Base-by-base conservation (phyloP, 2,329 filamentous ascomycete species). In the Neofusicoccum cordaticola region DNA sequence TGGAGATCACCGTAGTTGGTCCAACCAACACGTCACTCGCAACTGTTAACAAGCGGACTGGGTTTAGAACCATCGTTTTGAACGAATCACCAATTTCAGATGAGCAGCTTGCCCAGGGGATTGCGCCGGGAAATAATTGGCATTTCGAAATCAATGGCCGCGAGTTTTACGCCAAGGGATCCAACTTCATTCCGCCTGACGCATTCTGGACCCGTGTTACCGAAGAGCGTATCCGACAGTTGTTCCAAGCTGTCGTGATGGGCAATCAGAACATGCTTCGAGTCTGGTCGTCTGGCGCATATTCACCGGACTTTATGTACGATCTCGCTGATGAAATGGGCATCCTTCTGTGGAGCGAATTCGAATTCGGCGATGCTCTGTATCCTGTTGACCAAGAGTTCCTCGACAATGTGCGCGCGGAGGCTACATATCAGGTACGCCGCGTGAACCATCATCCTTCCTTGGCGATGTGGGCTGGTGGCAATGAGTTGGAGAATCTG, bases 71-170 rank as follows among this genome's bases (percentile, higher is more conserved):
- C 0, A 88, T 88, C 50, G 82, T 88, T 6, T 76, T 87, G 17
- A 87, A 88, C 65, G 78, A 83, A 69, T 78, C 79, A 1, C 81
- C 81, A 3, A 82, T 88, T 27, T 84, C 84, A 0, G 78, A 84
- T 0, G 78, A 78, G 1, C 84, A 89, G 66, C 71, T 85, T 0
- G 77, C 79, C 1, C 76, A 80, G 65, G 85, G 86, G 1, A 82
- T 87, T 66, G 80, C 83, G n/a, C 80, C 82, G 0, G 84, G 84
- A 7, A 83, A 82, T 48, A 84, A 86, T 71, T 86, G 86, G 85
- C 85, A 89, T 70, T 89, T 89, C 67, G 85, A 89, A 70, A 80
- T 89, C 66, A 89, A 89, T 66, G 86, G 86, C 0, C 81, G 85
- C 56, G 82, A 85, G 12, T 86, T 89, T 68, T 89, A 87, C 68